Percentiles rank a stretch among this genome's conserved stretches.
Conservation (phyloP, 73 alveolate genomes). For the Stentor coeruleus region DNA sequence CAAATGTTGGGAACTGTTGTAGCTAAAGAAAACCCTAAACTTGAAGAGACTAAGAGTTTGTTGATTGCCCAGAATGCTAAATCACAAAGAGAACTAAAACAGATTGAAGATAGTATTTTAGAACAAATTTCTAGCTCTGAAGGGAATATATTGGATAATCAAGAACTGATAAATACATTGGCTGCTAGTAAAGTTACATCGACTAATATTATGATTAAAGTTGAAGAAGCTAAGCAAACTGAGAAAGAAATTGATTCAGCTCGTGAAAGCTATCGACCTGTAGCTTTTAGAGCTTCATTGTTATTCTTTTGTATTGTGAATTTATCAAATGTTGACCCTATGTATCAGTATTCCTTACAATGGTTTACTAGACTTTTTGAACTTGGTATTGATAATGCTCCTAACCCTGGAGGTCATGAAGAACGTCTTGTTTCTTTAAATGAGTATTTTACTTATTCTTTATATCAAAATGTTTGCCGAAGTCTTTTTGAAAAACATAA, state of each 20-base stretch:
- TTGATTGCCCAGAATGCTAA: conserved; percentile 80
- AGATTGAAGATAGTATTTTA: conserved; percentile 78
- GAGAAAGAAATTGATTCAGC: conserved; percentile 93
- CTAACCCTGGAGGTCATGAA: conserved; percentile 72
- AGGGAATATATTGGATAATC: conserved; percentile 85
- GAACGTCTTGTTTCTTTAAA: conserved; percentile 85
- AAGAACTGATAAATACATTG: conserved; percentile 83
- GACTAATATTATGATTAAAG: conserved; percentile 81
- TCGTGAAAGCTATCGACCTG: conserved; percentile 96
- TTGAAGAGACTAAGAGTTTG: conserved; percentile 66
- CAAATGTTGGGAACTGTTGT: conserved; percentile 94
- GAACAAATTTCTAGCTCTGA: conserved; percentile 52
- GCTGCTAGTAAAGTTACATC: conserved; percentile 89
- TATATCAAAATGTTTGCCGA: conserved; percentile 81
- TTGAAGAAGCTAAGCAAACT: conserved; percentile 93
- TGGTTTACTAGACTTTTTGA: conserved; percentile 89
- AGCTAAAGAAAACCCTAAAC: conserved; percentile 77
- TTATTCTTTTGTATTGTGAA: conserved; percentile 83
- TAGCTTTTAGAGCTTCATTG: conserved; percentile 96
- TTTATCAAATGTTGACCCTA: conserved; percentile 88
- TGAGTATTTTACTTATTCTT: conserved; percentile 66
- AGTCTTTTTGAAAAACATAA: conserved; percentile 94
- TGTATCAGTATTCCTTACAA: conserved; percentile 94
- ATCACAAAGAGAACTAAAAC: conserved; percentile 69
- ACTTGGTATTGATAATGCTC: conserved; percentile 77